These are phyloP conservation scores for Botrytis sinoallii DNA, from an alignment of 2,329 filamentous ascomycete genomes.

Conservation along the genomic window DNA sequence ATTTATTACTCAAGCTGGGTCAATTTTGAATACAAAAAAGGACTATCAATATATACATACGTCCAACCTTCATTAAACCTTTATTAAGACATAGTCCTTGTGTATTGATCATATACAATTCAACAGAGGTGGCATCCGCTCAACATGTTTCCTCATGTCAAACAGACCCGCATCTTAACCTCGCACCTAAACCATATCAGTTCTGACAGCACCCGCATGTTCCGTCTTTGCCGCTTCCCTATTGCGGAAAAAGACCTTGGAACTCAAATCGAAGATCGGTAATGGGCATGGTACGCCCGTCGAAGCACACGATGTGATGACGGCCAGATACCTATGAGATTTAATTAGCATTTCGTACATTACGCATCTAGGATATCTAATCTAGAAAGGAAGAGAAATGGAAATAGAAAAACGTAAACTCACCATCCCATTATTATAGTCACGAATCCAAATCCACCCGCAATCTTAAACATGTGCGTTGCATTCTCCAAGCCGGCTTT, in stretches of 20 bases:
- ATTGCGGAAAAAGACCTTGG: slow-evolving; percentile 17
- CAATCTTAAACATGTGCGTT: slow-evolving; percentile 22
- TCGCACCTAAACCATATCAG: background rate
- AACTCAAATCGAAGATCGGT: slow-evolving; percentile 22
- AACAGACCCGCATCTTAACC: background rate
- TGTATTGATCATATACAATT: background rate
- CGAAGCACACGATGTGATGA: slow-evolving; percentile 22
- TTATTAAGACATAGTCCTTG: background rate
- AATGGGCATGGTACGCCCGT: slow-evolving; percentile 25
- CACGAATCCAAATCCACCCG: slow-evolving; percentile 23
- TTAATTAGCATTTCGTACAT: background rate
- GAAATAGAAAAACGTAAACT: background rate
- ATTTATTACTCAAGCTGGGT: background rate
- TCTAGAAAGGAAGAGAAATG: no score
- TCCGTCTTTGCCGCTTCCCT: slow-evolving; percentile 14
- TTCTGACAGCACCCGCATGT: slow-evolving; percentile 20
- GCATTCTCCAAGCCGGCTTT: slow-evolving; percentile 19
- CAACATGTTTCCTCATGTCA: background rate
- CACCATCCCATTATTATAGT: slow-evolving; percentile 23
- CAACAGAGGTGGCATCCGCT: background rate
- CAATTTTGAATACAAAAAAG: background rate
- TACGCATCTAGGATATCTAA: no score
- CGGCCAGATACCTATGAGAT: slow-evolving; percentile 18
- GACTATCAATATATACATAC: background rate
- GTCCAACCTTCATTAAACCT: background rate